Base-by-base conservation (phyloP, 192 early-diverging fungal genomes). In the Linnemannia elongata region DNA sequence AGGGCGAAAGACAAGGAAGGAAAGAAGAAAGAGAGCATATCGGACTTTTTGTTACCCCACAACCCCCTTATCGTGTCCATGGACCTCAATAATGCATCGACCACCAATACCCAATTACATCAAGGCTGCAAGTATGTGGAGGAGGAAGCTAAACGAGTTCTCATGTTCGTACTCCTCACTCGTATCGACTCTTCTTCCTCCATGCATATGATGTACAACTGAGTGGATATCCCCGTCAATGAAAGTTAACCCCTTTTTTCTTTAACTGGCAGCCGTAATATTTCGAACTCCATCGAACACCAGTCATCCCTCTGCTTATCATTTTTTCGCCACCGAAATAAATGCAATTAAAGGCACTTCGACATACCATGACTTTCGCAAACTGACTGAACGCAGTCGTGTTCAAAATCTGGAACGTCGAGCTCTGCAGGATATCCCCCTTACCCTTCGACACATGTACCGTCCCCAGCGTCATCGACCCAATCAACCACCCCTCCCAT, bases 391-490 rank as follows among this genome's bases (percentile, higher is more conserved):
- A 80, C 18, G 78, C 69, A 18, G 38, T 39, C 44, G 42, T 80
- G 45, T 80, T 44, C 6, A 35, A 13, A 36, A 85, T 85, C 45
- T 72, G 63, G 45, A 85, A 85, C 0, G 54, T 69, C 8, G 78
- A 73, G 9, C 36, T n/a, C 41, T 85, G 83, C 24, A 15, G 6
- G 55, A 85, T 85, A 49, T 70, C 78, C 3, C 78, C 83, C 41
- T 85, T 78, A 22, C 78, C 83, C 20, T 74, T 33, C 69, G 72
- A 76, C 42, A 85, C 83, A 70, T 80, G n/a, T 18, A 85, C 78
- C 20, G 78, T 69, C 38, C 71, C 68, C 41, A 85, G 41, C 15
- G 30, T 76, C 83, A 85, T 80, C 41, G 83, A 72, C 18, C 83
- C 83, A 72, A 85, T 80, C 12, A 60, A 30, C 24, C 15, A n/a